A percentile compares a stretch with the other conserved stretches of the same genome.
These are phyloP conservation scores for Nephelium lappaceum DNA, from an alignment of 345 rosid species.

Conservation along the genomic window DNA sequence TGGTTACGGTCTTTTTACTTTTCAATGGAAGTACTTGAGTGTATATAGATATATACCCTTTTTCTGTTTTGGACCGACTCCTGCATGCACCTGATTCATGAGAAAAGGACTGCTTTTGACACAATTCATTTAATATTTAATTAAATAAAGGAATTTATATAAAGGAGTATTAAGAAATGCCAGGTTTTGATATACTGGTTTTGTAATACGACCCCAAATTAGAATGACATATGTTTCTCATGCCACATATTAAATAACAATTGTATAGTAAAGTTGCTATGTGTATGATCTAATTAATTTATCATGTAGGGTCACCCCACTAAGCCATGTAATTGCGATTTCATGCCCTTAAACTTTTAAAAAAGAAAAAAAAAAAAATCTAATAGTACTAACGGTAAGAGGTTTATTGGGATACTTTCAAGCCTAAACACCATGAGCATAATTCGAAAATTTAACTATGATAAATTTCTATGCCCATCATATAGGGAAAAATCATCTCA, in stretches of 20 bases:
- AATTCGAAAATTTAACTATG: too few species aligned
- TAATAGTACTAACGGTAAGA: too few species aligned
- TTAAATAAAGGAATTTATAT: background rate
- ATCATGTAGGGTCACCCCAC: too few species aligned
- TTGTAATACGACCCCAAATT: constrained; percentile 11
- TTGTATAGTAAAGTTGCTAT: background rate
- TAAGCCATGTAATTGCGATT: too few species aligned
- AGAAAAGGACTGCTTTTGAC: constrained; percentile 13
- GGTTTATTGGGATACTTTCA: too few species aligned
- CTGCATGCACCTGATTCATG: constrained; percentile 18
- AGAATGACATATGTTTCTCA: constrained; percentile 36
- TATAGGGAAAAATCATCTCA: too few species aligned
- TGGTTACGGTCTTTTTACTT: too few species aligned
- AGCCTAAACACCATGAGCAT: too few species aligned
- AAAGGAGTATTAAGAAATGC: constrained; percentile 17
- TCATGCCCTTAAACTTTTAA: too few species aligned
- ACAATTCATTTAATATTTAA: background rate
- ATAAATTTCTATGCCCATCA: too few species aligned
- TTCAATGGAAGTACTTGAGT: too few species aligned
- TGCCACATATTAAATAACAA: constrained; percentile 2
- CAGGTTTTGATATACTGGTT: constrained; percentile 19
- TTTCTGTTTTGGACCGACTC: constrained; percentile 17
- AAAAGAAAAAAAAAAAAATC: too few species aligned
- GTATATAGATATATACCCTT: background rate
- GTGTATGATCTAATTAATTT: background rate